phyloP scores from a whole-genome alignment of 129 eudicot genomes.

The Centrapalus pauciflorus region DNA sequence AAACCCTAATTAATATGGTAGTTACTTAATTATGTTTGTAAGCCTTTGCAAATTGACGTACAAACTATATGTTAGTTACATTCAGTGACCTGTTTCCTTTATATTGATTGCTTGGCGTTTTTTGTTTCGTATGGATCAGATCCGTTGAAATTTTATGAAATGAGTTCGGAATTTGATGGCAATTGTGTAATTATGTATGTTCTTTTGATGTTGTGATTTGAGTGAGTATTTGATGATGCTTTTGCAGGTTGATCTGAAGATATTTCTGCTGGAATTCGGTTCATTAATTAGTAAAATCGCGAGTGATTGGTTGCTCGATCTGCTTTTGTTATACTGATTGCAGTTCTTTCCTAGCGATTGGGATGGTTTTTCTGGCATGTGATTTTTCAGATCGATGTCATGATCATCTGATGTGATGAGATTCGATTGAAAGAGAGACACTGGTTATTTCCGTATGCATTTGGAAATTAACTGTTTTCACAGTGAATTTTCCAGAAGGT shows the following conservation, averaged over 20 bases:
- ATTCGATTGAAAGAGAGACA: slow-evolving; percentile 9
- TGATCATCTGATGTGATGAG: slow-evolving; percentile 20
- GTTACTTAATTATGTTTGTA: not conserved
- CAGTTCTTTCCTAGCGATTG: slow-evolving; percentile 7
- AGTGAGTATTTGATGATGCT: slow-evolving; percentile 6
- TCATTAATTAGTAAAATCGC: not conserved
- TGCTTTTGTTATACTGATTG: slow-evolving; percentile 9
- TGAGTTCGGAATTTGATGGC: not conserved
- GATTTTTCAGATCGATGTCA: slow-evolving; percentile 10
- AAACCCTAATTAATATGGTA: slow-evolving; percentile 26
- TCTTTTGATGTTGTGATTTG: not conserved
- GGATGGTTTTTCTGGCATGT: slow-evolving; percentile 21
- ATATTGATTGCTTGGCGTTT: not conserved
- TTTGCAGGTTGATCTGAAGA: slow-evolving; percentile 40
- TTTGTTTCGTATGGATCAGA: slow-evolving; percentile 38
- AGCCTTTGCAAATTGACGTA: not conserved
- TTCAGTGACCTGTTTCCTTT: not conserved
- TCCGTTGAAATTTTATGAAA: slow-evolving; percentile 18
- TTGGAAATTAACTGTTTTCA: slow-evolving; percentile 22
- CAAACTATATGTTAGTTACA: slow-evolving; percentile 1
- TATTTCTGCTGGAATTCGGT: slow-evolving; percentile 20
- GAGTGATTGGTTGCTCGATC: slow-evolving; percentile 15
- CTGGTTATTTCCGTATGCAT: slow-evolving; percentile 26
- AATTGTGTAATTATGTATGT: slow-evolving; percentile 2
- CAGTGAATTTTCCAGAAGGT: slow-evolving; percentile 14